phyloP scores from a whole-genome alignment of 176 grass and related monocot genomes.

The Coix lacrymajobi region DNA sequence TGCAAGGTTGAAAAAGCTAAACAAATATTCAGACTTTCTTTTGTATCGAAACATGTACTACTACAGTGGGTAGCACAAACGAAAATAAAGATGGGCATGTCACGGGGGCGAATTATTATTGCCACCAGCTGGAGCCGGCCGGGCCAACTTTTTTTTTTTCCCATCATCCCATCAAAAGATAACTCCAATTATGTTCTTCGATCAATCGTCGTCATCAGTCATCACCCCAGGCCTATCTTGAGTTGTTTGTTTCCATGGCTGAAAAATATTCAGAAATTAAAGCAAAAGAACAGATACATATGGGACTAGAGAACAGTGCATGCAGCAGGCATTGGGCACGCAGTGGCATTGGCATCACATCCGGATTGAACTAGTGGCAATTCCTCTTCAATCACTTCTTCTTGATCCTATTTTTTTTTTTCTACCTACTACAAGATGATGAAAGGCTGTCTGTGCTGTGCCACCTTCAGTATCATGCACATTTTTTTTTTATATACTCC shows the following conservation, averaged over 20 bases:
- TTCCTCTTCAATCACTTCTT: background rate
- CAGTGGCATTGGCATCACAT: slow-evolving; percentile 1
- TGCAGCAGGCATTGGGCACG: background rate
- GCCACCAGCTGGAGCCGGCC: background rate
- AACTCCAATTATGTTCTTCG: background rate
- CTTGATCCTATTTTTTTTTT: background rate
- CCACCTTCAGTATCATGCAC: background rate
- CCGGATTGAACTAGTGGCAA: background rate
- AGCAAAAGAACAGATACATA: background rate
- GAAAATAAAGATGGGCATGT: background rate
- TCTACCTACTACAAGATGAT: background rate
- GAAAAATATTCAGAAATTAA: background rate
- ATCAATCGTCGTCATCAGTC: background rate
- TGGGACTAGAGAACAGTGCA: background rate
- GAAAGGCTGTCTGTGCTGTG: background rate
- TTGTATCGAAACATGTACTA: background rate
- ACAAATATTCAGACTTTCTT: background rate
- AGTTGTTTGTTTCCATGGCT: background rate
- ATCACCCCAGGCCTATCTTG: background rate
- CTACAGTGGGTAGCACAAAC: background rate
- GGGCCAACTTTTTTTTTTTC: background rate
- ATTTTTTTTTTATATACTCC: no score
- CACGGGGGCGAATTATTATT: background rate
- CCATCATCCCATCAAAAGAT: background rate
- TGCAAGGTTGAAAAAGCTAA: background rate